Conservation (phyloP, 179 eudicot species). For the Beta macrorhiza region DNA sequence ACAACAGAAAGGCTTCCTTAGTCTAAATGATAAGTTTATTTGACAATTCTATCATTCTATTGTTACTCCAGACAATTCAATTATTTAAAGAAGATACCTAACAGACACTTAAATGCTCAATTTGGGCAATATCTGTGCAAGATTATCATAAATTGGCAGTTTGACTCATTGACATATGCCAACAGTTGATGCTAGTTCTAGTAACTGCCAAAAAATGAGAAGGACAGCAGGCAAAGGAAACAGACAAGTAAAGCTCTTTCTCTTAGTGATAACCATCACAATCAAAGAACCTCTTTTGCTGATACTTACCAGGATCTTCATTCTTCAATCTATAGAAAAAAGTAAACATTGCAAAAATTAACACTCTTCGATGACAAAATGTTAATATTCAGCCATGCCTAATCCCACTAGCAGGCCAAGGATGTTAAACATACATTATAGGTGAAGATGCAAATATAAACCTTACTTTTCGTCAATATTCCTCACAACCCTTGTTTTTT, state of each 20-base stretch:
- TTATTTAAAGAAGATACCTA: too few species aligned
- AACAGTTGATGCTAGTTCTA: background rate
- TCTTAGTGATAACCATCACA: background rate
- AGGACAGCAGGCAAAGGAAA: background rate
- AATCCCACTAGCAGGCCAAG: background rate
- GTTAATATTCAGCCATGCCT: background rate
- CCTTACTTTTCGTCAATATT: background rate
- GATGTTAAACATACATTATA: background rate
- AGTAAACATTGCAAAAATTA: constrained; percentile 16
- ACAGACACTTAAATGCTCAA: too few species aligned
- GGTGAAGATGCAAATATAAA: background rate
- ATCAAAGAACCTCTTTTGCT: constrained; percentile 15
- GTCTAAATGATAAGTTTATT: background rate
- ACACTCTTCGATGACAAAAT: background rate
- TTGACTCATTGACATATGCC: background rate
- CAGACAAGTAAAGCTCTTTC: background rate
- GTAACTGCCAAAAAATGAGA: background rate
- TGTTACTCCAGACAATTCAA: too few species aligned
- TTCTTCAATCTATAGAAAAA: constrained; percentile 32
- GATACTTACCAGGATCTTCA: constrained; percentile 31
- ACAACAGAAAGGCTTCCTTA: background rate
- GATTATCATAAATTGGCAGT: background rate
- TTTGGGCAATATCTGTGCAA: background rate
- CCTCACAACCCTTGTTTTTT: background rate
- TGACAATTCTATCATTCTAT: too few species aligned